Base-by-base conservation (phyloP, 495 filamentous ascomycete species). In the Cairneyella variabilis region DNA sequence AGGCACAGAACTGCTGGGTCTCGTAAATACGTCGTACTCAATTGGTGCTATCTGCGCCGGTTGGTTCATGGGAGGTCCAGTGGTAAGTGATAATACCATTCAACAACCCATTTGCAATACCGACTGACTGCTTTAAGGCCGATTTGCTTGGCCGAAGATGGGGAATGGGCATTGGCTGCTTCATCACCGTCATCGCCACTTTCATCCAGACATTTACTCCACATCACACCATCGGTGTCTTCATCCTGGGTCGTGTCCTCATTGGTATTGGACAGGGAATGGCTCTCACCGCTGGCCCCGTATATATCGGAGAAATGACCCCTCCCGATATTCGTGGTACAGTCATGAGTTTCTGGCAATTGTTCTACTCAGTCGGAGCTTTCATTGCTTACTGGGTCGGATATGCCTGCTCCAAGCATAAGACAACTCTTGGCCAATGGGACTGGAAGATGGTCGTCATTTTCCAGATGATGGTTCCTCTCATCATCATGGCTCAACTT, bases 301-400 rank as follows among this genome's bases (percentile, higher is more conserved):
- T 83, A 66, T 85, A 88, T 68, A 88, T 89, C 64, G 76, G 77
- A 58, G 77, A 89, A 56, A 74, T 87, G 11, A 78, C 82, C 1
- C 77, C 75, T 12, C 72, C 74, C 10, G 73, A 78, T 53, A 75
- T 79, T 22, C 72, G 75, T 25, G 89, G 89, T 36, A 82, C 83
- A 3, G 72, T 95, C 8, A 87, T 90, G 12, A 83, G 82, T 7
- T 72, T 87, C 1, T 86, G 92, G 66, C 89, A 92, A 70, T 71
- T 90, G 58, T 86, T 86, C 22, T 87, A 91, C 59, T 87, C 83
- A 26, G 82, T 90, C 47, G 89, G 89, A 21, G 90, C 92, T 66
- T 79, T 92, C 72, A 67, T 90, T 58, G 81, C 78, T 56, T 92
- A 90, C 72, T 92, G 89, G 87, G 85, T 90, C 60, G 81, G 88